Evolutionary conservation across 305 asterid genomes (phyloP).

Genomic region (Fraxinus greggii): DNA sequence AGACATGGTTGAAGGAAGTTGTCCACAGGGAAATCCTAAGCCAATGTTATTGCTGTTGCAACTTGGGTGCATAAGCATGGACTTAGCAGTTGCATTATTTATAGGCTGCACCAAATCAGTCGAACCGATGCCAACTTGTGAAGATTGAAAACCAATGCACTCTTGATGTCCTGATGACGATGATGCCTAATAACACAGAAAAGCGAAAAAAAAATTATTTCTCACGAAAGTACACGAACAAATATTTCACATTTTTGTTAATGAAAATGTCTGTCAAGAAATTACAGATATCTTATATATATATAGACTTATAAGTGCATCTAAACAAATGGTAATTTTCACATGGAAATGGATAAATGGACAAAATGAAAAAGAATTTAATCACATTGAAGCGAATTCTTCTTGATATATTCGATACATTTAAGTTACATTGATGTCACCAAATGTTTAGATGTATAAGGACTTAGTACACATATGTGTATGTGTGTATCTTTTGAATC

Average conservation of each 20-base stretch:
- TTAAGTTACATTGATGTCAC: neutral
- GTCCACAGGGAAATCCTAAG: conserved; percentile 40
- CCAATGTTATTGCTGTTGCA: conserved; percentile 30
- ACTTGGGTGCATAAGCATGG: conserved; percentile 44
- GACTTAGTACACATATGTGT: neutral
- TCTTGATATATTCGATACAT: neutral
- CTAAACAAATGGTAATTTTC: neutral
- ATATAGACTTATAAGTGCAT: neutral
- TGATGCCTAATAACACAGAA: conserved; percentile 41
- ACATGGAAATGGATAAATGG: neutral
- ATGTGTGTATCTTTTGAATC: neutral
- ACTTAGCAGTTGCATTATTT: conserved; percentile 31
- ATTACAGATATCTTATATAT: neutral
- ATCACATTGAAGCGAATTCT: neutral
- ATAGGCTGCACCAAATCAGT: conserved; percentile 34
- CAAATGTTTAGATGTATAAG: neutral
- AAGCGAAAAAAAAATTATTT: neutral
- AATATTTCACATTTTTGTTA: neutral
- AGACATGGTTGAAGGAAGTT: conserved; percentile 44
- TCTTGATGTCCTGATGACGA: conserved; percentile 50
- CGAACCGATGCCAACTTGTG: conserved; percentile 25
- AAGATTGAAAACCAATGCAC: conserved; percentile 37
- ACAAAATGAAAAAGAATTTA: neutral
- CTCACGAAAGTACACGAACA: neutral
- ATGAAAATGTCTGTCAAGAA: neutral